Base-by-base conservation (phyloP, 768 basidiomycete species). In the Rubroboletus satanas region DNA sequence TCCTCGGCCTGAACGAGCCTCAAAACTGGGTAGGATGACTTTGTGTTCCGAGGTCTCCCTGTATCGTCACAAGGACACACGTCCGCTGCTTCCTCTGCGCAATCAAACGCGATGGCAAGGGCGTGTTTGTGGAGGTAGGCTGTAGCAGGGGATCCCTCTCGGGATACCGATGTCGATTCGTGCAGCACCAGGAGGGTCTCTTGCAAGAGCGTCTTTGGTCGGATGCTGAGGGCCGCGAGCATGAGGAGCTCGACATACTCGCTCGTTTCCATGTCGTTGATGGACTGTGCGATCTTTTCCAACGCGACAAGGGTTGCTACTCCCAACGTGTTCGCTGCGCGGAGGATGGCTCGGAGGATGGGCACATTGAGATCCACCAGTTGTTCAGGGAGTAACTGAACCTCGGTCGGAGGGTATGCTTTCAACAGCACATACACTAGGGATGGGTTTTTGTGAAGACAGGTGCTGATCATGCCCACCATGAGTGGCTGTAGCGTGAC, bases 1-100 rank as follows among this genome's bases (percentile, higher is more conserved):
- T 37, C 70, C 33, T 73, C 73, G 10, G 28, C 39, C 14, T 33
- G 57, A 14, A 67, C 43, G 17, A 67, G 58, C 41, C 59, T 62
- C 36, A 56, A 33, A 28, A 67, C 63, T 0, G 73, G 67, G 38
- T 74, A 65, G 39, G 71, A 68, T 0, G 77, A 75, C 39, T 75
- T 73, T 0, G 73, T 64, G 46, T 69, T 74, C 55, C 69, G 74
- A 5, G 82, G 80, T 48, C 74, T 71, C 3, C 85, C 85, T 14
- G 75, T 71, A n/a, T 84, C 83, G 55, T 84, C 79, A 52, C 84
- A 86, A 8, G 84, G 84, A 64, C 84, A 87, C 59, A 79, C 77
- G 54, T 85, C 83, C 1, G 78, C 78, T 6, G 84, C 85, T 60
- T 87, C 85, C 59, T 87, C 84, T 2, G 82, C 83, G 12, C 82